Conservation (phyloP, 2,329 filamentous ascomycete species). For the Aspergillus felis region DNA sequence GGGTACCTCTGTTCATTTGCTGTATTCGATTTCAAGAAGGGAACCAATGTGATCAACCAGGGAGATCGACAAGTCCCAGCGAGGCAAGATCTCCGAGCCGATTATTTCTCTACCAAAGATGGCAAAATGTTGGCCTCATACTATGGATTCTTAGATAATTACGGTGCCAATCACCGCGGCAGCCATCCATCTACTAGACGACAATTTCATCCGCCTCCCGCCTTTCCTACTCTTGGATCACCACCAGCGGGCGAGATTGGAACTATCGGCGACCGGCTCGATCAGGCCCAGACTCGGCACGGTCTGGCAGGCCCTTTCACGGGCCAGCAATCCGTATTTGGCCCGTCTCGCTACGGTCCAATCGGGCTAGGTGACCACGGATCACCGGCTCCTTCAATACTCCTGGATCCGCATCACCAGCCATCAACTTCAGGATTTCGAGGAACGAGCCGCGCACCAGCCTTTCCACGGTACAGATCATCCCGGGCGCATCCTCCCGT, state of each 20-base stretch:
- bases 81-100: slow-evolving; percentile 68
- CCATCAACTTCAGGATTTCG: slow-evolving; percentile 39
- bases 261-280: slow-evolving; percentile 39
- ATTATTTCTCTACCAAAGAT: slow-evolving; percentile 93
- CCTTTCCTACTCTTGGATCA: slow-evolving; percentile 68
- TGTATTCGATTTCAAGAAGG: slow-evolving; percentile 93
- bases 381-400: slow-evolving; percentile 41
- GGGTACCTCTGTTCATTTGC: slow-evolving; percentile 97
- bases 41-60: slow-evolving; percentile 54
- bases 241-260: slow-evolving; percentile 48
- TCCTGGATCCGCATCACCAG: slow-evolving; percentile 47
- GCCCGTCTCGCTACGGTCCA: slow-evolving; percentile 24
- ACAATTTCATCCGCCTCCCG: slow-evolving; percentile 70
- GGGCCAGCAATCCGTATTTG: slow-evolving; percentile 26
- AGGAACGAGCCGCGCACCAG: slow-evolving; percentile 17
- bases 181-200: slow-evolving; percentile 47
- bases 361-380: slow-evolving; percentile 22
- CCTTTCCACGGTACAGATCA: slow-evolving; percentile 30
- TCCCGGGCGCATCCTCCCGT: slow-evolving; percentile 22
- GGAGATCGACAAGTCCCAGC: slow-evolving; percentile 33
- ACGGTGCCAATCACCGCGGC: slow-evolving; percentile 69
- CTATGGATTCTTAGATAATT: slow-evolving; percentile 91
- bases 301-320: slow-evolving; percentile 16
- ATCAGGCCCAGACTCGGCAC: slow-evolving; percentile 17
- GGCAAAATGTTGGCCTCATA: slow-evolving; percentile 98